phyloP scores from a whole-genome alignment of 1,139 yeast species.

The Suhomyces wounanorum region DNA sequence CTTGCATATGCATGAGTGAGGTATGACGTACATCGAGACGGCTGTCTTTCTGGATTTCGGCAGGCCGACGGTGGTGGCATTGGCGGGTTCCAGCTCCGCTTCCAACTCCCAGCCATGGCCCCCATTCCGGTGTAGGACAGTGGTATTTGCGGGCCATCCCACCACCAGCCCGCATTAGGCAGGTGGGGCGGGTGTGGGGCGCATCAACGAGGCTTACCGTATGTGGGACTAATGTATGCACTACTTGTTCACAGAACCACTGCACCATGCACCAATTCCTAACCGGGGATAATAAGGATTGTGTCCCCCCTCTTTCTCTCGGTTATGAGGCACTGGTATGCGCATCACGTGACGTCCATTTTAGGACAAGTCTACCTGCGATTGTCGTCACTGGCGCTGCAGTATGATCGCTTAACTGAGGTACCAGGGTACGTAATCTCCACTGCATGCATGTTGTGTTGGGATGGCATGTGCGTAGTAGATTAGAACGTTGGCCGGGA shows the following conservation, averaged over 20 bases:
- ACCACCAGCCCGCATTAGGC: not conserved
- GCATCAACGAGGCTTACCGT: not conserved
- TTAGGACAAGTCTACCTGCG: not conserved
- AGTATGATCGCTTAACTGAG: conserved; percentile 2
- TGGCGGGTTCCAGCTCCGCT: too few relatives aligned
- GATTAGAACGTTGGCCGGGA: not conserved
- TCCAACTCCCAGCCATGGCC: too few relatives aligned
- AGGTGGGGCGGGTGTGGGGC: not conserved
- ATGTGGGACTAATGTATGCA: not conserved
- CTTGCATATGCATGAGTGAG: not conserved
- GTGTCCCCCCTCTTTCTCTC: too few relatives aligned
- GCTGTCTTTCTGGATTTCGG: not conserved
- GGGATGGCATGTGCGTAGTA: not conserved
- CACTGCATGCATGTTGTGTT: not conserved
- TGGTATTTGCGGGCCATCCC: not conserved
- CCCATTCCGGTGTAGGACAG: too few relatives aligned
- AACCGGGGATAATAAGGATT: not conserved
- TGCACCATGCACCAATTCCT: not conserved
- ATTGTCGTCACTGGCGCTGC: conserved; percentile 4
- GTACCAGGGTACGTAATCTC: not conserved
- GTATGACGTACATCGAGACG: not conserved
- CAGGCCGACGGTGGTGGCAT: not conserved
- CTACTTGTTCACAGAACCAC: not conserved
- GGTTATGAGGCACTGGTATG: not conserved
- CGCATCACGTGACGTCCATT: not conserved